Evolutionary conservation across 805 yeast species (phyloP).

Genomic region (Suhomyces sp.): DNA sequence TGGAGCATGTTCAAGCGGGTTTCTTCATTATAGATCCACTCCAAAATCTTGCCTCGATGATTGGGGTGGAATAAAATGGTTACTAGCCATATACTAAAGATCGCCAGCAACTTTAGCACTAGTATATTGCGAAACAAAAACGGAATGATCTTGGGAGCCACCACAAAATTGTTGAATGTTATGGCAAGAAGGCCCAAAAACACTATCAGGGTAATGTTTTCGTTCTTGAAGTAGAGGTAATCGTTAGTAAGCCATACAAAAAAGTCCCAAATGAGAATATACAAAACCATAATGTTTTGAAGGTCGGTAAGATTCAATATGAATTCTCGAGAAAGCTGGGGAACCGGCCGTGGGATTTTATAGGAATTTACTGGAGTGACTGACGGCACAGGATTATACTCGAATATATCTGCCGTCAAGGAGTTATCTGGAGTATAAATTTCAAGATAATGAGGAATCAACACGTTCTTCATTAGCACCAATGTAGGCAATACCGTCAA

Average conservation of each 20-base stretch:
- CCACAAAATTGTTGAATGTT: conserved; percentile 16
- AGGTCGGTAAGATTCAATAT: conserved; percentile 75
- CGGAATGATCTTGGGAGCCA: conserved; percentile 27
- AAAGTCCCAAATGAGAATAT: conserved; percentile 61
- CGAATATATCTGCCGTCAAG: conserved; percentile 15
- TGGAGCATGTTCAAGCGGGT: conserved; percentile 53
- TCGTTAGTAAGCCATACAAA: conserved; percentile 46
- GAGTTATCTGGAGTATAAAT: conserved; percentile 61
- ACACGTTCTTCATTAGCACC: conserved; percentile 48
- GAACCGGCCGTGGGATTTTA: conserved; percentile 64
- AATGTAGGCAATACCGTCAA: conserved; percentile 54
- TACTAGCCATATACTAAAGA: conserved; percentile 50
- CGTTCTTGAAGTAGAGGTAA: conserved; percentile 64
- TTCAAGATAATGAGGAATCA: conserved; percentile 65
- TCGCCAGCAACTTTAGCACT: conserved; percentile 17
- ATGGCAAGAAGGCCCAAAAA: conserved; percentile 37
- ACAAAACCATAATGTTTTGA: conserved; percentile 74
- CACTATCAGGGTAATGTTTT: conserved; percentile 51
- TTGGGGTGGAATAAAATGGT: conserved; percentile 49
- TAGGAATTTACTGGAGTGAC: conserved; percentile 51
- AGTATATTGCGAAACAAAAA: conserved; percentile 22
- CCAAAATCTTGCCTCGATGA: conserved; percentile 45
- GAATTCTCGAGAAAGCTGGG: conserved; percentile 77
- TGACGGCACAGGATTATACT: conserved; percentile 33
- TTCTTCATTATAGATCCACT: conserved; percentile 57